Base-by-base conservation (phyloP, 2,329 filamentous ascomycete species). In the Furcasterigmium sp. region DNA sequence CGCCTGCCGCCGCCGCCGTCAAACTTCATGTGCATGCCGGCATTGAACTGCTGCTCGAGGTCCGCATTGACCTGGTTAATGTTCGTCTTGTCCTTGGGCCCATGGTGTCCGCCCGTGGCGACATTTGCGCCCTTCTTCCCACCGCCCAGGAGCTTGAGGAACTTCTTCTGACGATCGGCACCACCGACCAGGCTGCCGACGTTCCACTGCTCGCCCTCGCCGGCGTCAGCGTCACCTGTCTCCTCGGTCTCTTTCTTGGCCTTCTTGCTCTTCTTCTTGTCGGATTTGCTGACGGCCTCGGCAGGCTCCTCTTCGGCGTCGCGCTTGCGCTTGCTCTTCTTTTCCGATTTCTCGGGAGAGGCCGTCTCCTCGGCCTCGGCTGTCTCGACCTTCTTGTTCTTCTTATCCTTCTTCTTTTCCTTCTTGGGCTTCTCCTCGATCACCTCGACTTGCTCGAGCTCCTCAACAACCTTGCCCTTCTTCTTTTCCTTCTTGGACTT, bases 1-100 rank as follows among this genome's bases (percentile, higher is more conserved):
- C 65, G 70, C 46, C 68, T 68, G 54, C 72, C 70, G 28, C 67
- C 67, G 20, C 68, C 67, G 17, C 62, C 64, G 36, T 76, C 76
- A 23, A 70, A 65, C 62, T 80, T 81, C 63, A 73, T 70, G 53
- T 67, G 69, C 59, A 80, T 76, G 21, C 78, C 76, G 9, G 62
- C 61, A 47, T 78, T 70, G 47, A 76, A 82, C 52, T 82, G 78
- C 46, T 67, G 68, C 58, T 78, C 74, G 18, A 82, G 68, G 36
- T 79, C 75, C 21, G 67, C 64, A 49, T 77, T 70, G 23, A 72
- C 68, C 50, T 67, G 64, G 44, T 38, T 36, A 18, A 52, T 49
- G 48, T 60, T 55, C 8, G 58, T 52, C 53, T 61, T 53, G 53
- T 48, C 50, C 51, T 60, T 42, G 50, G 20, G 17, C 42, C 39